Conservation (phyloP, 331 rosid species). For the Rosa hybrid region DNA sequence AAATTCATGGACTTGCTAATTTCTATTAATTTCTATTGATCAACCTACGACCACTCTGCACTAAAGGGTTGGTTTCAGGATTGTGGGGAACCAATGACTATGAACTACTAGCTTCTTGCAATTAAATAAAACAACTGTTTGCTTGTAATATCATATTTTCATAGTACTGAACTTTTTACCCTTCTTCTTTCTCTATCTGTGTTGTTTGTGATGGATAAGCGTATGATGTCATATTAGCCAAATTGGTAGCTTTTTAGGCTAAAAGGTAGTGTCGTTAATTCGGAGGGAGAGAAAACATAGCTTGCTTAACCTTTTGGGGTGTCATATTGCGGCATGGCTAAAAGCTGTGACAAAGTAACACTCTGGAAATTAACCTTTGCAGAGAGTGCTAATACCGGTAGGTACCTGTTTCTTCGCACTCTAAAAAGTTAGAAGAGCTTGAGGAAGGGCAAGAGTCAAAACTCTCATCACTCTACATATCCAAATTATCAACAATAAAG, state of each 20-base stretch:
- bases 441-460: background rate
- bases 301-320: background rate
- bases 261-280: background rate
- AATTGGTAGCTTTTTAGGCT: background rate
- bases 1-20: constrained; percentile 51
- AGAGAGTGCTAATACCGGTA: background rate
- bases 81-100: background rate
- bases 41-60: background rate
- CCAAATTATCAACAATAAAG: background rate
- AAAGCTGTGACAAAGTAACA: background rate
- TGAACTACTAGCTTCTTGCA: background rate
- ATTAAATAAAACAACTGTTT: constrained; percentile 13
- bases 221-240: background rate
- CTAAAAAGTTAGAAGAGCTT: background rate
- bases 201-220: background rate
- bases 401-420: background rate
- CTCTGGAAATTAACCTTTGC: background rate
- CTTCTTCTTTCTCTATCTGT: background rate
- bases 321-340: background rate
- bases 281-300: background rate
- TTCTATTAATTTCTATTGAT: background rate
- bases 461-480: background rate
- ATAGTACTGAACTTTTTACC: background rate
- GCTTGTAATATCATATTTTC: background rate
- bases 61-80: background rate